Conservation (phyloP, 78 protist species). For the Dictyostelium discoideum region DNA sequence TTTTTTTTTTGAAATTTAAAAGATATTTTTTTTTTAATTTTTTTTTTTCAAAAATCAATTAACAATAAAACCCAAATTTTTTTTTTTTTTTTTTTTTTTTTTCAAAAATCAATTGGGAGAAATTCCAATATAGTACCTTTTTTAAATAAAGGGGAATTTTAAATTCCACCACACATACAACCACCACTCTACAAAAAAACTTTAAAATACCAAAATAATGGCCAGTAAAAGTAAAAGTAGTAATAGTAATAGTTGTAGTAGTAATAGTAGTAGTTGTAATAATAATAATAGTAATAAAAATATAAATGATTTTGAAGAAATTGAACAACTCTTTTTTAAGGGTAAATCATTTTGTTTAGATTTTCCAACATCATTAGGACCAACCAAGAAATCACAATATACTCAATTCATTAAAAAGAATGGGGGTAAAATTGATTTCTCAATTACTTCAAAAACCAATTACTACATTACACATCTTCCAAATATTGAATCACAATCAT, state of each 20-base stretch:
- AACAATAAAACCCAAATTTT: neutral
- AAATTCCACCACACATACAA: neutral
- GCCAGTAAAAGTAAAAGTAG: neutral
- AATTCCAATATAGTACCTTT: neutral
- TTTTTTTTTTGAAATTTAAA: neutral
- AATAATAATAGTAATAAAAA: neutral
- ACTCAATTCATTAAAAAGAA: conserved; percentile 16
- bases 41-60: neutral
- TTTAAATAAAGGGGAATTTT: neutral
- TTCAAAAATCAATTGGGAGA: neutral
- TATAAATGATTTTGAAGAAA: neutral
- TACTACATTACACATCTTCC: neutral
- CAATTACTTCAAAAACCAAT: conserved; percentile 3
- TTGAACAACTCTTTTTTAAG: neutral
- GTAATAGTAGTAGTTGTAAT: neutral
- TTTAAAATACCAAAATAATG: neutral
- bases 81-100: neutral
- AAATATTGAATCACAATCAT: neutral
- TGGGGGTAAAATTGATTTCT: conserved; percentile 12
- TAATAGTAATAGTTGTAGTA: neutral
- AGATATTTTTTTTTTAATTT: neutral
- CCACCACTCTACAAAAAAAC: neutral
- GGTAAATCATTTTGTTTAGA: conserved; percentile 8
- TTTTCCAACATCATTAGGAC: neutral
- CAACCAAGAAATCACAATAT: neutral